Evolutionary conservation across 495 filamentous ascomycete genomes (phyloP).

Genomic region (Neurospora sp.): DNA sequence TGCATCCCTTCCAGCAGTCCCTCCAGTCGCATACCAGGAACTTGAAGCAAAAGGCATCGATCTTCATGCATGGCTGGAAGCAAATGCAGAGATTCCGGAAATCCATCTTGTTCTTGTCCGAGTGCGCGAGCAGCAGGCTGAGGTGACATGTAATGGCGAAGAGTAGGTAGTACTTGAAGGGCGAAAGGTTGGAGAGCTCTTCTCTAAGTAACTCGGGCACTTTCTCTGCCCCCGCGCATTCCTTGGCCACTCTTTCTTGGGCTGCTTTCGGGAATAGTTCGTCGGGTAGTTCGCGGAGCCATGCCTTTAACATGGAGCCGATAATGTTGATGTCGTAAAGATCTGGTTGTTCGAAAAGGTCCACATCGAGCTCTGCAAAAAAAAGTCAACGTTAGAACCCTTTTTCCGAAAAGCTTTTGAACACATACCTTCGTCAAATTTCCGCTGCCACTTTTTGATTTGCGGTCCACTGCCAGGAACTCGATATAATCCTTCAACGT

Average conservation of each 20-base stretch:
- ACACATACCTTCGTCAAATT: constrained; percentile 67
- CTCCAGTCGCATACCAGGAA: constrained; percentile 88
- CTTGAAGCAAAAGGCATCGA: constrained; percentile 82
- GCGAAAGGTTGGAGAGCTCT: constrained; percentile 79
- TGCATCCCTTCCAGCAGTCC: constrained; percentile 91
- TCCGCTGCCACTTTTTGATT: constrained; percentile 78
- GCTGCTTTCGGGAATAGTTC: constrained; percentile 75
- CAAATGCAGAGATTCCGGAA: constrained; percentile 87
- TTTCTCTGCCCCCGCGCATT: constrained; percentile 62
- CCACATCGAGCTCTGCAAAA: constrained; percentile 61
- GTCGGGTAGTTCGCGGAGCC: constrained; percentile 87
- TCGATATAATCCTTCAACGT: constrained; percentile 83
- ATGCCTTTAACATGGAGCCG: constrained; percentile 83
- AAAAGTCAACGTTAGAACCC: constrained; percentile 19
- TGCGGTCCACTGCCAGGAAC: constrained; percentile 75
- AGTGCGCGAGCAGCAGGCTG: constrained; percentile 73
- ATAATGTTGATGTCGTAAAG: constrained; percentile 92
- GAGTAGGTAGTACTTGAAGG: constrained; percentile 91
- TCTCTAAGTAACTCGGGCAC: constrained; percentile 77
- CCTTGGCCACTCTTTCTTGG: constrained; percentile 62
- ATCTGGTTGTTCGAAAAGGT: constrained; percentile 71
- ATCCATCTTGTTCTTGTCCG: constrained; percentile 90
- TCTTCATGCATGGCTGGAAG: constrained; percentile 89
- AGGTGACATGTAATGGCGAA: constrained; percentile 93
- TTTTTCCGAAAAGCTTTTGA: not conserved